A percentile compares a stretch with the other conserved stretches of the same genome.
These are phyloP conservation scores for Aspergillus sp. DNA, from an alignment of 2,329 filamentous ascomycete genomes.

Conservation along the genomic window DNA sequence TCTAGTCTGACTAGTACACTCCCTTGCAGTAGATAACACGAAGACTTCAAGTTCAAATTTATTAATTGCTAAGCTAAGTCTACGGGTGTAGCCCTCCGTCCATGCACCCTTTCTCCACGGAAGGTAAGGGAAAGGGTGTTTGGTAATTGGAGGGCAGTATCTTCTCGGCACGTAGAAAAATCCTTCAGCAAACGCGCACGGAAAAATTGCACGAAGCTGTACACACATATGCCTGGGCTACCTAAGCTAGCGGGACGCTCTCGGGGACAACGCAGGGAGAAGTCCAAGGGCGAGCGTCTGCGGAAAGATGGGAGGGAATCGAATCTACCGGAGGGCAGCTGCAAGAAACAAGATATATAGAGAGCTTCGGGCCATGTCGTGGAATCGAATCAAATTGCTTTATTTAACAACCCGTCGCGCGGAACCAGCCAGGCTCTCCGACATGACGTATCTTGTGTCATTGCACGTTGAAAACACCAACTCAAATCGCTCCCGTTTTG, in stretches of 20 bases:
- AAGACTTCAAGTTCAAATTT: too few relatives aligned
- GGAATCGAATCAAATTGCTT: slow-evolving; percentile 22
- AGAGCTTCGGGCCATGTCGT: slow-evolving; percentile 11
- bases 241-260: not conserved
- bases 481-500: slow-evolving; percentile 32
- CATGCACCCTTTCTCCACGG: slow-evolving; percentile 46
- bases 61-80: too few relatives aligned
- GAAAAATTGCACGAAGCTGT: slow-evolving; percentile 59
- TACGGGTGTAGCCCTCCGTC: slow-evolving; percentile 44
- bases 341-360: slow-evolving; percentile 2
- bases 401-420: slow-evolving; percentile 22
- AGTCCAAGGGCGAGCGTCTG: too few relatives aligned
- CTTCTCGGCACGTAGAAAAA: slow-evolving; percentile 62
- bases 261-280: too few relatives aligned
- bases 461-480: slow-evolving; percentile 32
- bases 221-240: slow-evolving; percentile 64
- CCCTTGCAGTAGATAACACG: too few relatives aligned
- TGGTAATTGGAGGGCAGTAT: slow-evolving; percentile 48
- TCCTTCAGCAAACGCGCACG: slow-evolving; percentile 67
- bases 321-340: slow-evolving; percentile 14
- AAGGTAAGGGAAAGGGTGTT: slow-evolving; percentile 41
- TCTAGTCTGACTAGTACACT: not conserved
- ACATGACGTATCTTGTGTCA: slow-evolving; percentile 26
- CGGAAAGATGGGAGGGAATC: not conserved
- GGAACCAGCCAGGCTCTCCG: slow-evolving; percentile 15